Base-by-base conservation (phyloP, 352 stramenopile species). In the Phytophthora chlamydospora region DNA sequence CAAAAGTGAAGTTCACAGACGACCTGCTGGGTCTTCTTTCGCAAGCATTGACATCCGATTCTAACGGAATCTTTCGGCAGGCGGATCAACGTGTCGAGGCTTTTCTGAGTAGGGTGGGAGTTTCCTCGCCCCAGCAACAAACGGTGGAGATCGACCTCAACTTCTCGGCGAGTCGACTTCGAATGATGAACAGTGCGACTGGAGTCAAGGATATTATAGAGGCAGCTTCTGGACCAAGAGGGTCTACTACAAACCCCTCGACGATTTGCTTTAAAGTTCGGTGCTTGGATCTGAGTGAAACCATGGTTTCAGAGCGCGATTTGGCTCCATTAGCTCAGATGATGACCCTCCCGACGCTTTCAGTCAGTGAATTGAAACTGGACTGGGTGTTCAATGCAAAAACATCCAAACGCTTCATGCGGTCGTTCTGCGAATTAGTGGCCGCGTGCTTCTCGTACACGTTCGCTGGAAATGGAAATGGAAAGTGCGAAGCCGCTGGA, bases 1-100 rank as follows among this genome's bases (percentile, higher is more conserved):
- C 62, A 0, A 70, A 58, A 17, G 14, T 66, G 8, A 49, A 69
- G 19, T 34, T 88, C 8, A 71, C 71, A 5, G 41, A 45, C 0
- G 55, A 81, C 1, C 6, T 82, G 12, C 16, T 88, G 19, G 45
- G 34, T 27, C 50, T 83, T 9, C 59, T 66, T 14, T 45, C 41
- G 4, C 40, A 70, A 41, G 48, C 55, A 34, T 57, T 70, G 13
- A 61, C 62, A 4, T 27, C 62, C 11, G 11, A 29, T 14, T 42
- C 47, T 3, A 57, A 42, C 27, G 46, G 46, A 3, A 24, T 21
- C 34, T 59, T 58, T 49, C 27, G 21, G 14, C 27, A 31, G 35
- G 53, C 55, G 5, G 55, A 69, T 21, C 53, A 59, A 40, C 27
- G 35, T 3, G 74, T 80, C 49, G 51, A 65, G 0, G 38, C 67